Evolutionary conservation across 2,329 filamentous ascomycete species (phyloP).

Genomic region (Clonostachys byssicola): DNA sequence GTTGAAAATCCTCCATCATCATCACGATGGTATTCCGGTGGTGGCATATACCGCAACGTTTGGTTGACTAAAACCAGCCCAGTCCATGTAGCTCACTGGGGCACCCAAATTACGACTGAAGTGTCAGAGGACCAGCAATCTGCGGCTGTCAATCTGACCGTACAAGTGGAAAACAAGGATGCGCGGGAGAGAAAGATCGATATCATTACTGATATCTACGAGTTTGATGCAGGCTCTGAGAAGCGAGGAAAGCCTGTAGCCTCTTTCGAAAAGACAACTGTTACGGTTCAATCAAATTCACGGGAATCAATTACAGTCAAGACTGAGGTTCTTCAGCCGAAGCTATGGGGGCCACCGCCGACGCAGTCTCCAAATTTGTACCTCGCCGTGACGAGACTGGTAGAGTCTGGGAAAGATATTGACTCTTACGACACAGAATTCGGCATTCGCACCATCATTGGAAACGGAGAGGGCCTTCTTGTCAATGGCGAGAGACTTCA

Average conservation of each 20-base stretch:
- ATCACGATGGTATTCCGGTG: slow-evolving; percentile 50
- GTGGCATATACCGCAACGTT: slow-evolving; percentile 47
- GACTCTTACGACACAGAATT: slow-evolving; percentile 45
- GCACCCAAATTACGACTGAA: slow-evolving; percentile 41
- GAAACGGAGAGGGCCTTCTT: slow-evolving; percentile 31
- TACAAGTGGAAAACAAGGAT: slow-evolving; percentile 38
- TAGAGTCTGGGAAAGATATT: slow-evolving; percentile 14
- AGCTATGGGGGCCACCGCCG: slow-evolving; percentile 42
- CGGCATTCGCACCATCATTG: slow-evolving; percentile 39
- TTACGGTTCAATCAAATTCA: background rate
- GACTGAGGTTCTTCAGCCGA: slow-evolving; percentile 20
- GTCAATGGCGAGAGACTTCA: slow-evolving; percentile 39
- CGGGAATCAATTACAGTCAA: background rate
- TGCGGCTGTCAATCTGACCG: slow-evolving; percentile 36
- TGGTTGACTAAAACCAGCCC: slow-evolving; percentile 46
- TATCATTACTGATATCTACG: slow-evolving; percentile 1
- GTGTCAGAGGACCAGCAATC: slow-evolving; percentile 30
- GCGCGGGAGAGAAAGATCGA: background rate
- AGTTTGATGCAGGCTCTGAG: slow-evolving; percentile 1
- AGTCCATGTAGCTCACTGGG: slow-evolving; percentile 42
- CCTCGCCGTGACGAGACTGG: slow-evolving; percentile 35
- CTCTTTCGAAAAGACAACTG: background rate
- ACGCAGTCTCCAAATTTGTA: slow-evolving; percentile 41
- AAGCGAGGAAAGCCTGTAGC: background rate
- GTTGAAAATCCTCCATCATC: slow-evolving; percentile 24